Base-by-base conservation (phyloP, 1,139 yeast species). In the Candida tetrigidarum region DNA sequence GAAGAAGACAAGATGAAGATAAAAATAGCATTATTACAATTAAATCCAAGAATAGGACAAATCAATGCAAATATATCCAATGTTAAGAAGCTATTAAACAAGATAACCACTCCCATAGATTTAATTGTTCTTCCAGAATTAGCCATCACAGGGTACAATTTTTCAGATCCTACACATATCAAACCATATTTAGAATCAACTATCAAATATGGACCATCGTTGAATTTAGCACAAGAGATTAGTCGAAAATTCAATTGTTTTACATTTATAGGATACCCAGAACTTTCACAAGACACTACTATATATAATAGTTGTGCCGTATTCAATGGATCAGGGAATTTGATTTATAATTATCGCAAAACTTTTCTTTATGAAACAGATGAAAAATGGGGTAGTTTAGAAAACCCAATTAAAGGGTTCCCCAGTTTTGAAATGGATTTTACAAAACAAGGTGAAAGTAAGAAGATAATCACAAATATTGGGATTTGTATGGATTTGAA, bases 401-500 rank as follows among this genome's bases (percentile, higher is more conserved):
- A 89, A 58, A 85, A 86, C 39, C 86, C 88, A 0, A 66, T 59
- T 2, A 55, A 54, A 12, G 78, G 77, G 1, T 85, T 85, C 53
- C 62, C 66, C 34, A 59, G 71, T 1, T 71, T 78, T 36, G 66
- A 71, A 22, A 53, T 80, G 37, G 57, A 62, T 2, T 56, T 77
- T 5, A 14, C 16, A 7, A 47, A 43, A 22, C 23, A 39, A 4
- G 51, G 51, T 10, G 9, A 11, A 16, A 8, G 9, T 4, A 44
- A 45, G 3, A 35, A 46, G 32, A 47, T 78, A 32, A 63, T 63
- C 10, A 67, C 86, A 0, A 78, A 83, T 37, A 73, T 91, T 46
- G 97, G 97, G 0, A 90, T 92, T n/a, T 92, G 97, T 62, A 92
- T 91, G 98, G 98, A 91, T 63, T 65, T 92, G 51, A 91, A 89